These are phyloP conservation scores for Mariannaea sp. DNA, from an alignment of 2,329 filamentous ascomycete genomes.

Conservation along the genomic window DNA sequence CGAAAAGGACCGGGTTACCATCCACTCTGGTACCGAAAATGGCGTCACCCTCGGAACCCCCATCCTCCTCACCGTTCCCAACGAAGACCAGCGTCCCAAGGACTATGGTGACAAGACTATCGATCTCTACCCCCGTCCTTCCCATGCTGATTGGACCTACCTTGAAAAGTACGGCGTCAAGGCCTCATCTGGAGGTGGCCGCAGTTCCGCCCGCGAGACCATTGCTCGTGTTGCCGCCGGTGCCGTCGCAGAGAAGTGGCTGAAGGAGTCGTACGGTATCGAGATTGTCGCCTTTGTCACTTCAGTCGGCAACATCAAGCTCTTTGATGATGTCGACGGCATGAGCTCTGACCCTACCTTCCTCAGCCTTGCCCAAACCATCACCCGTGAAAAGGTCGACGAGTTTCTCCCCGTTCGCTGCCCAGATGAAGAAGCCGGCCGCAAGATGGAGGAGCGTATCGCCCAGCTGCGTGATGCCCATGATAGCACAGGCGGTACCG, in stretches of 20 bases:
- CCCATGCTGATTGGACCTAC: constrained; percentile 96
- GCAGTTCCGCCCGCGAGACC: constrained; percentile 91
- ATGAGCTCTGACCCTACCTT: constrained; percentile 80
- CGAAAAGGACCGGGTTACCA: constrained; percentile 89
- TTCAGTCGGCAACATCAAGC: constrained; percentile 69
- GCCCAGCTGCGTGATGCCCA: constrained; percentile 75
- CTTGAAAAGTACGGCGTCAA: constrained; percentile 96
- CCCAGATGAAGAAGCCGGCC: constrained; percentile 67
- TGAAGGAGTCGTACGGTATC: constrained; percentile 77
- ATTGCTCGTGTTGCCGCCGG: constrained; percentile 92
- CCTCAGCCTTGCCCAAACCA: constrained; percentile 69
- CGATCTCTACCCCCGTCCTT: constrained; percentile 87
- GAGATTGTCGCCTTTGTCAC: constrained; percentile 92
- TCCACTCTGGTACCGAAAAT: constrained; percentile 90
- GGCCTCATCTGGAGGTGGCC: constrained; percentile 85
- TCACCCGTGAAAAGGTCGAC: constrained; percentile 68
- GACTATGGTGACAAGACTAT: constrained; percentile 92
- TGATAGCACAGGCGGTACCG: constrained; percentile 93
- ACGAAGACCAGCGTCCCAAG: constrained; percentile 89
- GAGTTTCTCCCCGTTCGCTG: constrained; percentile 84
- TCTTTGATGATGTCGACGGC: constrained; percentile 41
- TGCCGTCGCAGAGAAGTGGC: constrained; percentile 91
- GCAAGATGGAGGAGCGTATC: constrained; percentile 79
- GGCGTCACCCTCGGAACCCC: constrained; percentile 90
- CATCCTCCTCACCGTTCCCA: constrained; percentile 83